These are phyloP conservation scores for Poa annua DNA, from an alignment of 176 grass and related monocot genomes.

Conservation along the genomic window DNA sequence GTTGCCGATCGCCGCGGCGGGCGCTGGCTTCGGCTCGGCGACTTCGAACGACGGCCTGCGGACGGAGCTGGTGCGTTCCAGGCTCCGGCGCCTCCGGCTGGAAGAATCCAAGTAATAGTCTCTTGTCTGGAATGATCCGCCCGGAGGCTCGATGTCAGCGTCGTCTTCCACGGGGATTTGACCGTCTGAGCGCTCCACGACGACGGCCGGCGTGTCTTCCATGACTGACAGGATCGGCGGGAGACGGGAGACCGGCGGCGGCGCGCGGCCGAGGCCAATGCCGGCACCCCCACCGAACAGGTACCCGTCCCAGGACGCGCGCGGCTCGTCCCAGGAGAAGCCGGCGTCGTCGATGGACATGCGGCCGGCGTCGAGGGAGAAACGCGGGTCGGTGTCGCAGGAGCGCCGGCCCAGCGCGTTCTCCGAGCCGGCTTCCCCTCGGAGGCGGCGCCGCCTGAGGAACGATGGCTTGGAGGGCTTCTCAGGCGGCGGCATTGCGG, in stretches of 20 bases:
- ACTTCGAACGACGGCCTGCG: conserved; percentile 56
- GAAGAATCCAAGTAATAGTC: conserved; percentile 90
- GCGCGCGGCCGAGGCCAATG: conserved; percentile 54
- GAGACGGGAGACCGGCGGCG: conserved; percentile 70
- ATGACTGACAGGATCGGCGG: conserved; percentile 88
- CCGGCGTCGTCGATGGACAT: conserved; percentile 93
- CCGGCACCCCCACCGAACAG: conserved; percentile 62
- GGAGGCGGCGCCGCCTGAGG: conserved; percentile 48
- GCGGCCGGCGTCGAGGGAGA: conserved; percentile 86
- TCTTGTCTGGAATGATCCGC: conserved; percentile 63
- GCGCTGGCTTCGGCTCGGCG: conserved; percentile 43
- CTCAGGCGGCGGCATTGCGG: conserved; percentile 50
- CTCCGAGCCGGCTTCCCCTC: conserved; percentile 64
- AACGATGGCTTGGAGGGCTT: conserved; percentile 64
- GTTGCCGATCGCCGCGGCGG: conserved; percentile 26
- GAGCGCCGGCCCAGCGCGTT: conserved; percentile 70
- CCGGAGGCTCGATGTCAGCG: conserved; percentile 48
- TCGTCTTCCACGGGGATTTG: conserved; percentile 97
- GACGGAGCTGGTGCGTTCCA: conserved; percentile 76
- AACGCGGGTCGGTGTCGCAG: conserved; percentile 91
- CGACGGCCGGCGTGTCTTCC: conserved; percentile 64
- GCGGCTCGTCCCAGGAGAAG: conserved; percentile 89
- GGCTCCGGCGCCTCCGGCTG: conserved; percentile 65
- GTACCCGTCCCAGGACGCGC: conserved; percentile 98
- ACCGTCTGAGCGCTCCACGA: conserved; percentile 79